These are phyloP conservation scores for Candida michaelii DNA, from an alignment of 805 yeast genomes.

Conservation along the genomic window DNA sequence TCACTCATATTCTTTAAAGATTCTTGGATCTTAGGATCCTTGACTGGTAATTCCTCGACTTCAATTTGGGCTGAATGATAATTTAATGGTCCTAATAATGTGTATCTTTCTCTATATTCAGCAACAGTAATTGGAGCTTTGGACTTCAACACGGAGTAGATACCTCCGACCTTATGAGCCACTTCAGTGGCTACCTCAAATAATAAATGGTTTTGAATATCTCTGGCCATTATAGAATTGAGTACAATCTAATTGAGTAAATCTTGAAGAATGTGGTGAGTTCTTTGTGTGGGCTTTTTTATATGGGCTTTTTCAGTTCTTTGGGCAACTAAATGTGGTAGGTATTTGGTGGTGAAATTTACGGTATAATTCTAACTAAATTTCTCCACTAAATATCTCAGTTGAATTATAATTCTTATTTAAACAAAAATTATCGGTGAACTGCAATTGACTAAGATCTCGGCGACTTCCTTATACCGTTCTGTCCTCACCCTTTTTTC, in stretches of 20 bases:
- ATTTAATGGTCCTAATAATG: slow-evolving; percentile 84
- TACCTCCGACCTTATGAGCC: slow-evolving; percentile 97
- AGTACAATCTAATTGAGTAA: no score
- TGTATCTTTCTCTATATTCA: slow-evolving; percentile 85
- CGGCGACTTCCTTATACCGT: not conserved
- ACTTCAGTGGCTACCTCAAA: slow-evolving; percentile 97
- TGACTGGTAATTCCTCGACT: slow-evolving; percentile 71
- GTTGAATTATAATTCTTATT: no score
- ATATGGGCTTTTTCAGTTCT: no score
- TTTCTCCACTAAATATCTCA: no score
- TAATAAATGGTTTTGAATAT: slow-evolving; percentile 79
- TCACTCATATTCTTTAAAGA: slow-evolving; percentile 76
- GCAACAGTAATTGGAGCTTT: slow-evolving; percentile 96
- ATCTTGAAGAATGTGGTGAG: not conserved
- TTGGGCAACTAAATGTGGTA: not conserved
- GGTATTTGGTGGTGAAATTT: not conserved
- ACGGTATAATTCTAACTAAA: not conserved
- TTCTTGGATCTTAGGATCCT: slow-evolving; percentile 53
- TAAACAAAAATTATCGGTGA: not conserved
- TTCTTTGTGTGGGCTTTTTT: not conserved
- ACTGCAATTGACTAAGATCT: not conserved
- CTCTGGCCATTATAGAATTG: slow-evolving; percentile 63
- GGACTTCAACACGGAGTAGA: slow-evolving; percentile 92
- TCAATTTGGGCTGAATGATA: slow-evolving; percentile 71
- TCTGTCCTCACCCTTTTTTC: not conserved